Base-by-base conservation (phyloP, 2,329 filamentous ascomycete species). In the Arthrobotrys conoides region DNA sequence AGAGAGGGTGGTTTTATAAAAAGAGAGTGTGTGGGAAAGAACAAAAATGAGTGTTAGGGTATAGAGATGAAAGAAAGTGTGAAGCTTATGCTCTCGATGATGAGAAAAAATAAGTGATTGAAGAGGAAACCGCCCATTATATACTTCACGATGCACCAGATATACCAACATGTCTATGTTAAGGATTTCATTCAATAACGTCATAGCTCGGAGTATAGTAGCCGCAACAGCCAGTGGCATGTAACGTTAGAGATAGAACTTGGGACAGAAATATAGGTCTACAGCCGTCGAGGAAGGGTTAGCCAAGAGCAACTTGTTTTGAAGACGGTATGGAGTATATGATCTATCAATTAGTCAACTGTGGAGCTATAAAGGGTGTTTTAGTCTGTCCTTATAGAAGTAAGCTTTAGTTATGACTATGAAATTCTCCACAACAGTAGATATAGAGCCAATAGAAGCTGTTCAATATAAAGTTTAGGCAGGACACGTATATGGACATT, bases 221-320 rank as follows among this genome's bases (percentile, higher is more conserved):
- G 8, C 41, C 16, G 41, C 16, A 6, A n/a, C 14, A 44, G 16
- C 41, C 16, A 18, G 8, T 18, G 16, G 18, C 18, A 44, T 20
- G 20, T 9, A 24, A 33, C 12, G 12, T n/a, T 12, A 12, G 24
- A 30, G n/a, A 33, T 30, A 30, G 12, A 51, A n/a, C 14, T n/a
- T 36, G 12, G 51, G 4, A 57, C 53, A 20, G 16, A 38, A 57
- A 12, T 33, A 57, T 57, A 57, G 53, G 53, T 36, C 53, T 12
- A 53, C 18, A 57, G 53, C 53, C 53, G 53, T 38, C 9, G 30
- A 57, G 53, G 53, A 57, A 36, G 27, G 1, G 8, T 20, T 57
- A 57, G 53, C 53, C 53, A 57, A 38, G 8, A 16, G n/a, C 4
- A 20, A n/a, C 27, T 57, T 1, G 20, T 9, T 36, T 38, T 57